phyloP scores from a whole-genome alignment of 2,329 filamentous ascomycete species.

The Didymella pomorum region DNA sequence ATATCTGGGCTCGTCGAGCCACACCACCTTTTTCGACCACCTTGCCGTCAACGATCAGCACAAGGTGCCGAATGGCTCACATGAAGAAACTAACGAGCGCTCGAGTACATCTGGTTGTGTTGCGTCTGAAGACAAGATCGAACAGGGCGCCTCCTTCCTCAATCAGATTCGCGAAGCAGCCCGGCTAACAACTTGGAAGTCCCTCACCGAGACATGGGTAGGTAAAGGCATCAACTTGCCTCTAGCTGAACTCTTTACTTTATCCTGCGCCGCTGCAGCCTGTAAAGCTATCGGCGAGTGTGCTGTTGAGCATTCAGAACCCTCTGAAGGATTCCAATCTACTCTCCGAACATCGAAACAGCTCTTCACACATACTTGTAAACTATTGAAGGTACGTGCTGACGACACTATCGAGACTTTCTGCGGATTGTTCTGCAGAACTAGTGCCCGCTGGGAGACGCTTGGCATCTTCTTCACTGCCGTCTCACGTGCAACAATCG shows the following conservation, averaged over 20 bases:
- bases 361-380: slow-evolving; percentile 1
- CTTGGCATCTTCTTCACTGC: slow-evolving; percentile 3
- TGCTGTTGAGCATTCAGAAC: neutral
- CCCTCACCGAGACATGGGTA: neutral
- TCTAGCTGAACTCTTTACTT: slow-evolving; percentile 1
- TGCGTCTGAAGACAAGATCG: neutral
- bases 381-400: neutral
- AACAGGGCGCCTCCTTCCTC: neutral
- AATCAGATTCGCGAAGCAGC: neutral
- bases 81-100: neutral
- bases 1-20: slow-evolving; percentile 44
- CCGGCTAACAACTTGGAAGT: neutral
- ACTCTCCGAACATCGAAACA: neutral
- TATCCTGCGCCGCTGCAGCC: neutral
- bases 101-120: neutral
- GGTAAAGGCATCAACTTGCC: slow-evolving; percentile 5
- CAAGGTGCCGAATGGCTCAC: neutral
- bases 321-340: neutral
- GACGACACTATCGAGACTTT: neutral
- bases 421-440: neutral
- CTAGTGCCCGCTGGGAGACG: neutral
- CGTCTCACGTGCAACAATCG: slow-evolving; percentile 6
- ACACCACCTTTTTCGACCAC: slow-evolving; percentile 45
- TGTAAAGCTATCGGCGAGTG: neutral
- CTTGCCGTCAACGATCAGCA: slow-evolving; percentile 22